Evolutionary conservation across 116 monocot genomes (phyloP).

Genomic region (Zostera marina): DNA sequence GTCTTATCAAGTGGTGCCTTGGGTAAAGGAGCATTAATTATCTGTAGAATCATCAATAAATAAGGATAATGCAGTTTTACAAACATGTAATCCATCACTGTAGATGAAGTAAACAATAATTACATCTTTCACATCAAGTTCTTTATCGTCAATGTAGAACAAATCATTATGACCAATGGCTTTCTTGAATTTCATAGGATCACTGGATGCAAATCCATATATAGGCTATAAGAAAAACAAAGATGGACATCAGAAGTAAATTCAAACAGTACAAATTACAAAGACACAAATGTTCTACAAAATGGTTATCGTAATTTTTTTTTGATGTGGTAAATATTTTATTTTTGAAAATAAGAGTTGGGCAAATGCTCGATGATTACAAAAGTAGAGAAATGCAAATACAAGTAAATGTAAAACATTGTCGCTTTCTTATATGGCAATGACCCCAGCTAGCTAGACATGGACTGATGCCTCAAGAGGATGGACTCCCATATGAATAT

Average conservation of each 20-base stretch:
- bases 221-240: slow-evolving; percentile 35
- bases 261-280: neutral
- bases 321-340: too few species aligned
- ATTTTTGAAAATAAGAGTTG: too few species aligned
- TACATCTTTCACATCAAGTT: slow-evolving; percentile 92
- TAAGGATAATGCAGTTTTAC: neutral
- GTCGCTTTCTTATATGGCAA: too few species aligned
- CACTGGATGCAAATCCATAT: slow-evolving; percentile 95
- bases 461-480: too few species aligned
- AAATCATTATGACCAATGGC: slow-evolving; percentile 94
- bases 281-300: neutral
- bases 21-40: slow-evolving; percentile 87
- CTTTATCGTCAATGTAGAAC: slow-evolving; percentile 95
- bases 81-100: neutral
- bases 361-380: too few species aligned
- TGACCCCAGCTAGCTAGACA: too few species aligned
- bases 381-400: too few species aligned
- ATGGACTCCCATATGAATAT: too few species aligned
- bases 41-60: slow-evolving; percentile 20
- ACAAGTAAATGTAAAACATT: too few species aligned
- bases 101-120: slow-evolving; percentile 2
- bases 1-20: slow-evolving; percentile 91
- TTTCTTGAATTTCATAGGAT: slow-evolving; percentile 83
- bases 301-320: too few species aligned
- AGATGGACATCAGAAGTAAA: neutral